phyloP scores from a whole-genome alignment of 768 basidiomycete species.

The Tylopilus rubrobrunneus region DNA sequence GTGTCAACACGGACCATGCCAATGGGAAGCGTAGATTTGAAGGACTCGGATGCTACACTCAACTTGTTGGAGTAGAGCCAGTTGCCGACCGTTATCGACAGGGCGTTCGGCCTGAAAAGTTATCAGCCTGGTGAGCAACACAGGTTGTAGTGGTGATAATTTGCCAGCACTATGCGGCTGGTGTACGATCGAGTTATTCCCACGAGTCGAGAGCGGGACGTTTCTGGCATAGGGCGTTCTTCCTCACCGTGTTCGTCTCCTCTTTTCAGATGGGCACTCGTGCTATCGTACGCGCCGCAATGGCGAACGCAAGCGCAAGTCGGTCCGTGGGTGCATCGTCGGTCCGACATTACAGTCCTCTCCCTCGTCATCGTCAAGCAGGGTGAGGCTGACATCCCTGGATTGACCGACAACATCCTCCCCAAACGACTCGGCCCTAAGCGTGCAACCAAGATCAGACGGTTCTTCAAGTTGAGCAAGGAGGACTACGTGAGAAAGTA shows the following conservation, averaged over 20 bases:
- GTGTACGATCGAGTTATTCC: too few relatives aligned
- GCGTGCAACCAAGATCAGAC: slow-evolving; percentile 94
- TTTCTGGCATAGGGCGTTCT: slow-evolving; percentile 90
- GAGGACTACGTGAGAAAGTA: slow-evolving; percentile 98
- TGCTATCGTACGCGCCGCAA: slow-evolving; percentile 91
- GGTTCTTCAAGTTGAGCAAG: slow-evolving; percentile 96
- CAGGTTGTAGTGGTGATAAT: too few relatives aligned
- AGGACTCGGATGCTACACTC: too few relatives aligned
- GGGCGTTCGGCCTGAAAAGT: too few relatives aligned
- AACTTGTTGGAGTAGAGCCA: too few relatives aligned
- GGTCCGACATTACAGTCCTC: slow-evolving; percentile 92
- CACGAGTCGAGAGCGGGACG: too few relatives aligned
- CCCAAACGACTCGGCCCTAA: slow-evolving; percentile 97
- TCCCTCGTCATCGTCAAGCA: slow-evolving; percentile 95
- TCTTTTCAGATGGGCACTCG: slow-evolving; percentile 94
- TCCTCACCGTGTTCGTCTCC: slow-evolving; percentile 88
- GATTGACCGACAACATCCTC: slow-evolving; percentile 86
- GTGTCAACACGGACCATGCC: not conserved
- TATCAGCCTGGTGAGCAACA: too few relatives aligned
- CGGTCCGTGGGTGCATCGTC: slow-evolving; percentile 97
- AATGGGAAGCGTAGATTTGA: too few relatives aligned
- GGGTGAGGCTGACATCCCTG: slow-evolving; percentile 86
- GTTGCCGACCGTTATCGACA: too few relatives aligned
- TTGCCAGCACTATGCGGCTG: too few relatives aligned
- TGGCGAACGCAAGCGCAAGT: slow-evolving; percentile 98